phyloP scores from a whole-genome alignment of 805 yeast genomes.

The Yarrowia deformans region DNA sequence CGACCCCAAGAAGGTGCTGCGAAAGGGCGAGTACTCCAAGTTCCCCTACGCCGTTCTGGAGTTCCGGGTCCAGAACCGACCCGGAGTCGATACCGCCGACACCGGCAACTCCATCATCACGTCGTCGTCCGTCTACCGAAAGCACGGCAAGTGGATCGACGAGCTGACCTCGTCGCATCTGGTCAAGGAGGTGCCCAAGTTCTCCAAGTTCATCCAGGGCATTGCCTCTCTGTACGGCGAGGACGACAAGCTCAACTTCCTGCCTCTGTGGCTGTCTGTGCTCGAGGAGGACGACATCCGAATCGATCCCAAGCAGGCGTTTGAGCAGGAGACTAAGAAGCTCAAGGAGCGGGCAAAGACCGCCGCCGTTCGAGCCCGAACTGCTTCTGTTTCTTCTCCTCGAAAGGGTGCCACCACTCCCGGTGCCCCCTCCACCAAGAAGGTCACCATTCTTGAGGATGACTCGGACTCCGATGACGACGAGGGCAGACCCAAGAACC shows the following conservation, averaged over 20 bases:
- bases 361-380: constrained; percentile 29
- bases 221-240: constrained; percentile 86
- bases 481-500: constrained; percentile 25
- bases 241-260: constrained; percentile 84
- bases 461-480: constrained; percentile 39
- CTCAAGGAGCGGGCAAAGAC: constrained; percentile 42
- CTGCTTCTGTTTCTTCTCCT: constrained; percentile 37
- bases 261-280: constrained; percentile 96
- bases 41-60: constrained; percentile 85
- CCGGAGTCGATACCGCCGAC: constrained; percentile 51
- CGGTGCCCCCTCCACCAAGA: constrained; percentile 19
- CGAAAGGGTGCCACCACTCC: constrained; percentile 25
- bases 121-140: constrained; percentile 41
- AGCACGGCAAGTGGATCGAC: constrained; percentile 68
- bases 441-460: constrained; percentile 48
- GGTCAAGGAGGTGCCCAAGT: constrained; percentile 92
- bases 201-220: constrained; percentile 93
- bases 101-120: constrained; percentile 44
- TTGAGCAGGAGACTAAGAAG: constrained; percentile 66
- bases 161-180: constrained; percentile 83
- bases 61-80: constrained; percentile 65
- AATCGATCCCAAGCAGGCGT: constrained; percentile 79
- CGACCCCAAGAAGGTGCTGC: constrained; percentile 72
- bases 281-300: constrained; percentile 74
- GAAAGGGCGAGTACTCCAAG: constrained; percentile 84